Base-by-base conservation (phyloP, 805 yeast species). In the Kodamaea lidongshanica region DNA sequence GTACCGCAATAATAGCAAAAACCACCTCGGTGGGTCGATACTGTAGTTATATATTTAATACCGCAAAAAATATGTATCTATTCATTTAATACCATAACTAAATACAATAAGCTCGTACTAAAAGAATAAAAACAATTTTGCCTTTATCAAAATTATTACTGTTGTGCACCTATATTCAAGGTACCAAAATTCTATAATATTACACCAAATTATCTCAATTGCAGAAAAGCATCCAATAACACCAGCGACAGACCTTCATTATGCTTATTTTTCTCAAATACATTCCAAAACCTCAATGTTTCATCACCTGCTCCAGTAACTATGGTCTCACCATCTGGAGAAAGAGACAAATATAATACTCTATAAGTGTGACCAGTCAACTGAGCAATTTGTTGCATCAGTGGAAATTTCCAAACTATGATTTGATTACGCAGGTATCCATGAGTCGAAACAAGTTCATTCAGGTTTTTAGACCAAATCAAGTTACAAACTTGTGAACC, bases 291-390 rank as follows among this genome's bases (percentile, higher is more conserved):
- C 40, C 98, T 58, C 34, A 92, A 61, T 0, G 98, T 92, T 55
- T 92, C 98, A 58, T 92, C 98, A 4, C 97, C 98, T 1, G 98
- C 96, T 2, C 98, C 98, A 0, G 98, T 88, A 3, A 89, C 98
- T 9, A 92, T 81, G 0, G 96, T 87, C 39, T 85, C 87, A 1
- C 98, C 98, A 58, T 92, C 97, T 0, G 96, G 95, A 12, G 95
- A 82, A 60, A 89, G 67, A 4, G 95, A 75, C 44, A 92, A 64
- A 52, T 92, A 92, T 28, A 92, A 63, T 8, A 92, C 97, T 39
- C 98, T 69, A 50, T 81, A 85, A 1, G 95, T 85, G 52, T 92
- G 98, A 0, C 97, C 98, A 9, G 94, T 85, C 32, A 92, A 70
- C 13, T 88, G 84, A 0, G 96, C 96, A 19, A 92, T 76, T 44